phyloP scores from a whole-genome alignment of 495 filamentous ascomycete species.

The Viridothelium virens region DNA sequence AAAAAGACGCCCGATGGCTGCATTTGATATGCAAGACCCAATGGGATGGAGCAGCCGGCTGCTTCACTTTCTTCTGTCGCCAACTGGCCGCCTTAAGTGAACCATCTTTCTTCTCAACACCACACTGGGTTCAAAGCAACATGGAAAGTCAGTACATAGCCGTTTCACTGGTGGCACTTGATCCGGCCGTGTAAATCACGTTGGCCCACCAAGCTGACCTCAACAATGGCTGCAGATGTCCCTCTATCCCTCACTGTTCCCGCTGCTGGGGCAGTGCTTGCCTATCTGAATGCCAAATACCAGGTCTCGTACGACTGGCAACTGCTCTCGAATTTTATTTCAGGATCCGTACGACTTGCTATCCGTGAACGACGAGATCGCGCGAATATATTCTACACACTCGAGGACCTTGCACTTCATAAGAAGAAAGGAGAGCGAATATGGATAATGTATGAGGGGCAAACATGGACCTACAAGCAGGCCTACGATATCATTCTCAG shows the following conservation, averaged over 20 bases:
- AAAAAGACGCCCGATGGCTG: neutral
- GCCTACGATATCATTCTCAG: slow-evolving; percentile 65
- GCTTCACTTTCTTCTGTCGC: neutral
- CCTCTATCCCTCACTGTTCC: slow-evolving; percentile 49
- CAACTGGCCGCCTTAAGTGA: neutral
- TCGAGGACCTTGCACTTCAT: slow-evolving; percentile 61
- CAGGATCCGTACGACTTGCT: slow-evolving; percentile 38
- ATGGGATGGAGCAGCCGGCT: neutral
- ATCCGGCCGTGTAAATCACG: neutral
- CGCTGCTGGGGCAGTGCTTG: slow-evolving; percentile 53
- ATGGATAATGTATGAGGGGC: slow-evolving; percentile 70
- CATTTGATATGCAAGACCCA: neutral
- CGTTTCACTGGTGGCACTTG: neutral
- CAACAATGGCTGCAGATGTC: neutral
- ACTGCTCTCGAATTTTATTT: slow-evolving; percentile 46
- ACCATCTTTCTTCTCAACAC: neutral
- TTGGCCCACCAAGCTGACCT: neutral
- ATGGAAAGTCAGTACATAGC: slow-evolving; percentile 2
- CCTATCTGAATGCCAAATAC: slow-evolving; percentile 74
- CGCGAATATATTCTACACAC: slow-evolving; percentile 68
- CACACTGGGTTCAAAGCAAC: neutral
- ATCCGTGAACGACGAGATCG: slow-evolving; percentile 46
- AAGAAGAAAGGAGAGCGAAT: slow-evolving; percentile 47
- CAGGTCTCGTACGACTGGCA: slow-evolving; percentile 58
- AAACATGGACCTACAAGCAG: slow-evolving; percentile 71